A percentile compares a stretch with the other conserved stretches of the same genome.
These are phyloP conservation scores for Diaporthe aspalathi DNA, from an alignment of 2,329 filamentous ascomycete genomes.

Conservation along the genomic window DNA sequence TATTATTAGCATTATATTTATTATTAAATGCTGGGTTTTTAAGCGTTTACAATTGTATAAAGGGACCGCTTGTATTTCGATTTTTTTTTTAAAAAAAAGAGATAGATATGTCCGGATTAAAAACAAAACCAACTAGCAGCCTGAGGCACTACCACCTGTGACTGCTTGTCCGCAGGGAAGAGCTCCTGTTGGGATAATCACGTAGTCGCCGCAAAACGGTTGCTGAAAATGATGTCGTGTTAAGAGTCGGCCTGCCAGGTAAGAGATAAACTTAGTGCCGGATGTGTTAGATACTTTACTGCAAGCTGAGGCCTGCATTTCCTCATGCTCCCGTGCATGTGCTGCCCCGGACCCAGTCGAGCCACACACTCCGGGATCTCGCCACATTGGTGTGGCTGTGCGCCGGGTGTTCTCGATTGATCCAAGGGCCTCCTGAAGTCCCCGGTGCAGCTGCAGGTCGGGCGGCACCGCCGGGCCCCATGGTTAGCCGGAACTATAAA, in stretches of 20 bases:
- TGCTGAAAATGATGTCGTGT: neutral
- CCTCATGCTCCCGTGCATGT: neutral
- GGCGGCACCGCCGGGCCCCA: slow-evolving; percentile 24
- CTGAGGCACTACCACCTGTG: neutral
- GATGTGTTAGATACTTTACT: slow-evolving; percentile 2
- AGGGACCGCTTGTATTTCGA: no score
- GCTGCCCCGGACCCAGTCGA: neutral
- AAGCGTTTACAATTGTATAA: no score
- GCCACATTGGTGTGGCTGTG: slow-evolving; percentile 33
- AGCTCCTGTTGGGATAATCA: neutral
- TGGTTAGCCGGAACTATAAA: slow-evolving; percentile 8
- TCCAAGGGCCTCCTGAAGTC: slow-evolving; percentile 18
- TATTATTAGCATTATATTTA: no score
- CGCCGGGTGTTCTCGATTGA: slow-evolving; percentile 1
- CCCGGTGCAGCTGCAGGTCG: slow-evolving; percentile 28
- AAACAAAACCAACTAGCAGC: no score
- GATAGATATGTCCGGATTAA: no score
- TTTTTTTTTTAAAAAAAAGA: no score
- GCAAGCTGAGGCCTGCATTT: neutral
- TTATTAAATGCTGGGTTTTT: no score
- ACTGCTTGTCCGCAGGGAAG: neutral
- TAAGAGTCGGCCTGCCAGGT: neutral
- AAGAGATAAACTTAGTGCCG: no score
- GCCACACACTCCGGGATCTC: neutral
- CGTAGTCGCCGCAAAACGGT: neutral